Percentiles rank a stretch among this genome's conserved stretches.
phyloP scores from a whole-genome alignment of 768 basidiomycete genomes.

The Gloeophyllum trabeum region DNA sequence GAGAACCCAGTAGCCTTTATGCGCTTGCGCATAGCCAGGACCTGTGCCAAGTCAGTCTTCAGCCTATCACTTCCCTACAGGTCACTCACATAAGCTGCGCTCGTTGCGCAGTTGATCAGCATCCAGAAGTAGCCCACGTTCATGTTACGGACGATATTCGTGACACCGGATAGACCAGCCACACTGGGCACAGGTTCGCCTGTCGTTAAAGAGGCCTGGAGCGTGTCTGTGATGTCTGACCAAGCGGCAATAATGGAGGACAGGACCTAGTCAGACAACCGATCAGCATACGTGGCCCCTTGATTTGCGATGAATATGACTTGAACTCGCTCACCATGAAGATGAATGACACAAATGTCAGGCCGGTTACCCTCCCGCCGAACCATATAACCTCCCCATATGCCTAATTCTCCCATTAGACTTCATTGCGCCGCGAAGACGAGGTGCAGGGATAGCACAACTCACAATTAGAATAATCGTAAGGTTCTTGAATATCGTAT shows the following conservation, averaged over 20 bases:
- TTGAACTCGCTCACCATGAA: constrained; percentile 68
- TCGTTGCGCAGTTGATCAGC: constrained; percentile 82
- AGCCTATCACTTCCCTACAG: neutral
- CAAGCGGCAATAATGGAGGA: constrained; percentile 98
- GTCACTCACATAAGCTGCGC: constrained; percentile 75
- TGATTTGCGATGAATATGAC: neutral
- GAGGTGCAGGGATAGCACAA: too few relatives aligned
- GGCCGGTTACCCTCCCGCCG: constrained; percentile 74
- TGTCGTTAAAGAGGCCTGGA: constrained; percentile 16
- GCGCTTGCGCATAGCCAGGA: constrained; percentile 90
- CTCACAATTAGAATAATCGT: constrained; percentile 97
- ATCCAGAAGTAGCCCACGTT: constrained; percentile 96
- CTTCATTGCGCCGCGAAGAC: neutral
- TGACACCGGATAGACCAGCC: constrained; percentile 23
- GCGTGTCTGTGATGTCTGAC: constrained; percentile 51
- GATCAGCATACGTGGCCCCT: neutral
- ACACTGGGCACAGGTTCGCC: constrained; percentile 12
- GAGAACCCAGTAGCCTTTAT: constrained; percentile 94
- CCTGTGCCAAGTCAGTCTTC: constrained; percentile 31
- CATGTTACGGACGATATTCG: constrained; percentile 33
- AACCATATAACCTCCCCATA: constrained; percentile 99
- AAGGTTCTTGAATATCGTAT: constrained; percentile 98
- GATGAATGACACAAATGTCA: constrained; percentile 83
- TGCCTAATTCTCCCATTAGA: constrained; percentile 41
- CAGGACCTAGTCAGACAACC: constrained; percentile 35